Evolutionary conservation across 2,329 filamentous ascomycete genomes (phyloP).

Genomic region (Onygenales sp.): DNA sequence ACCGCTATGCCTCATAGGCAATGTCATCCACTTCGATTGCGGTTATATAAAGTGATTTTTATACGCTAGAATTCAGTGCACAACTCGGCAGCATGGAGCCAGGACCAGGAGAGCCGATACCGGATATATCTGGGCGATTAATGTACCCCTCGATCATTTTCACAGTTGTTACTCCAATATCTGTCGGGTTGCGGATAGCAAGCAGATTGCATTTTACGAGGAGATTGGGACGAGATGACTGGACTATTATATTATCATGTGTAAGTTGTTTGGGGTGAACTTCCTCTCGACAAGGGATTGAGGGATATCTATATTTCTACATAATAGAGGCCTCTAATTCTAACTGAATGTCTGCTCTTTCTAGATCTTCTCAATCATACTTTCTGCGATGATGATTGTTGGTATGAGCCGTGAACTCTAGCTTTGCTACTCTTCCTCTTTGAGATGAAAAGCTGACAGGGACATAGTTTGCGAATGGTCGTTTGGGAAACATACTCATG

Average conservation of each 20-base stretch:
- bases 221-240: conserved; percentile 1
- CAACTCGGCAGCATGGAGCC: not conserved
- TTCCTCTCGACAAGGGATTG: not conserved
- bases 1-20: too few relatives aligned
- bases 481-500: not conserved
- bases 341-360: not conserved
- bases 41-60: not conserved
- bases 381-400: not conserved
- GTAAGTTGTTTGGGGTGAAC: not conserved
- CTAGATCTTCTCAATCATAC: not conserved
- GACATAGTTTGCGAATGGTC: not conserved
- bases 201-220: not conserved
- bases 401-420: not conserved
- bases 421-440: not conserved
- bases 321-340: too few relatives aligned
- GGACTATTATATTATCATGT: not conserved
- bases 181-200: not conserved
- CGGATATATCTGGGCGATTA: not conserved
- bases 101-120: not conserved
- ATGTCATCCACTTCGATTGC: not conserved
- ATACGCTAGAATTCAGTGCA: not conserved
- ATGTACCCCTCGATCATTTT: not conserved
- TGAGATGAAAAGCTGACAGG: not conserved
- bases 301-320: not conserved
- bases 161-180: not conserved